phyloP scores from a whole-genome alignment of 176 grass and related monocot genomes.

The Bonia amplexicaulis region DNA sequence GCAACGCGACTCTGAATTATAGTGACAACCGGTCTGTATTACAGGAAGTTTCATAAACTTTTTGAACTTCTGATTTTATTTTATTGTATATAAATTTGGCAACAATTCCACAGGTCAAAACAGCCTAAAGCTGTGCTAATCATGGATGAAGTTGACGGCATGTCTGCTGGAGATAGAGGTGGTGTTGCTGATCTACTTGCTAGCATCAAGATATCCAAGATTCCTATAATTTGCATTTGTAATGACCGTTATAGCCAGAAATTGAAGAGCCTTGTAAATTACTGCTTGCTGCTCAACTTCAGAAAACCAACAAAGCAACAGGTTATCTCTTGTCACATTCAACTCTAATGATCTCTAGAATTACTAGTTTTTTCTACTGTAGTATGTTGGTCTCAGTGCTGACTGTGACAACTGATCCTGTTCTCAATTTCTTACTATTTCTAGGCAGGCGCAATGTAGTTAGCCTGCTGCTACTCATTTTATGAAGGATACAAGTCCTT shows the following conservation, averaged over 20 bases:
- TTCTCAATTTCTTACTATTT: constrained; percentile 10
- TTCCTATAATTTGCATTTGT: constrained; percentile 96
- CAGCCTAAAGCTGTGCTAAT: constrained; percentile 82
- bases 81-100: constrained; percentile 23
- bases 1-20: constrained; percentile 72
- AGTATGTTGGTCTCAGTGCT: background rate
- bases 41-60: background rate
- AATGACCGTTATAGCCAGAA: constrained; percentile 99
- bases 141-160: constrained; percentile 99
- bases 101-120: constrained; percentile 53
- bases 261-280: constrained; percentile 93
- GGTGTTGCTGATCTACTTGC: constrained; percentile 99
- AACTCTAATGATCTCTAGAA: background rate
- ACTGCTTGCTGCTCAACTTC: constrained; percentile 87
- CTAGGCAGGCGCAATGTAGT: background rate
- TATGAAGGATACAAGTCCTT: background rate
- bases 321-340: constrained; percentile 49
- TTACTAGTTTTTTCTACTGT: background rate
- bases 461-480: constrained; percentile 3
- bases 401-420: background rate
- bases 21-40: constrained; percentile 54
- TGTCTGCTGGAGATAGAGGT: constrained; percentile 99
- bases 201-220: constrained; percentile 98
- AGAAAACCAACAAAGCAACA: constrained; percentile 98
- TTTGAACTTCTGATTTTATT: constrained; percentile 10